Percentiles rank a stretch among this genome's conserved stretches.
These are phyloP conservation scores for Myriangium duriaei DNA, from an alignment of 2,329 filamentous ascomycete species.

Conservation along the genomic window DNA sequence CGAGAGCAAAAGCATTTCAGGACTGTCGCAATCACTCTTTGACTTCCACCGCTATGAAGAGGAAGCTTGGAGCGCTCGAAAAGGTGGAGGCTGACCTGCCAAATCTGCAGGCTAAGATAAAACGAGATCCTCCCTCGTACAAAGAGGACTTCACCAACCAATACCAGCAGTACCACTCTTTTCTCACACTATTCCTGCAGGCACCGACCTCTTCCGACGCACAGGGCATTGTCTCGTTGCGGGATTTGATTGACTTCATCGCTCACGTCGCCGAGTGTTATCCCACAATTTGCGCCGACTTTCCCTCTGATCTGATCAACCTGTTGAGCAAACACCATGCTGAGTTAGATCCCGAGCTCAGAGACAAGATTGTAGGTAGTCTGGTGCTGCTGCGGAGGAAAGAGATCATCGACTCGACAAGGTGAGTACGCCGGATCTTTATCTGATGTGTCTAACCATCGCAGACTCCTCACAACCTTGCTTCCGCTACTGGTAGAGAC, in stretches of 20 bases:
- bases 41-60: slow-evolving; percentile 50
- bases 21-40: background rate
- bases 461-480: slow-evolving; percentile 66
- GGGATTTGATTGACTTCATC: slow-evolving; percentile 85
- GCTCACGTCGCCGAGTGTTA: slow-evolving; percentile 92
- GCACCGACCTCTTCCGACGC: slow-evolving; percentile 67
- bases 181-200: slow-evolving; percentile 80
- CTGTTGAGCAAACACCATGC: slow-evolving; percentile 75
- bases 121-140: slow-evolving; percentile 79
- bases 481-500: slow-evolving; percentile 91
- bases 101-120: slow-evolving; percentile 84
- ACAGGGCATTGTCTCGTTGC: slow-evolving; percentile 69
- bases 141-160: slow-evolving; percentile 78
- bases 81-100: slow-evolving; percentile 89
- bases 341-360: slow-evolving; percentile 66
- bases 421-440: slow-evolving; percentile 28
- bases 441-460: slow-evolving; percentile 3
- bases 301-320: slow-evolving; percentile 67
- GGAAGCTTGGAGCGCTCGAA: slow-evolving; percentile 83
- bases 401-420: slow-evolving; percentile 76
- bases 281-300: slow-evolving; percentile 62
- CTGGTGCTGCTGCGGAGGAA: slow-evolving; percentile 80
- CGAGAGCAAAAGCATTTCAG: background rate
- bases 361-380: slow-evolving; percentile 89
- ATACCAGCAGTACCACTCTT: slow-evolving; percentile 82